A percentile compares a stretch with the other conserved stretches of the same genome.
These are phyloP conservation scores for Pontederia paniculata DNA, from an alignment of 176 grass and related monocot species.

Conservation along the genomic window DNA sequence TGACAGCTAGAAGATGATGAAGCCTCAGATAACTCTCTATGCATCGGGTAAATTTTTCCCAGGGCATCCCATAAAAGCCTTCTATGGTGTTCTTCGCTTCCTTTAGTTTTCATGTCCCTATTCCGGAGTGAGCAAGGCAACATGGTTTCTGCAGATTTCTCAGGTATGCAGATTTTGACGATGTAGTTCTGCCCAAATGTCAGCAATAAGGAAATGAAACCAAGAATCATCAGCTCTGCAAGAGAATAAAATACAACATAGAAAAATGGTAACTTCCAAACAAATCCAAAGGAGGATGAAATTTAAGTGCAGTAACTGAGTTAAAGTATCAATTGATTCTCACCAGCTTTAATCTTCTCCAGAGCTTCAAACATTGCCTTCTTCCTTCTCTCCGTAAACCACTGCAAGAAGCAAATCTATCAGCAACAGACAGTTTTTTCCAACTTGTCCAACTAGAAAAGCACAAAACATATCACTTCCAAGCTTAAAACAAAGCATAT, in stretches of 20 bases:
- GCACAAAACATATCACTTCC: neutral
- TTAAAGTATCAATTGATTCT: neutral
- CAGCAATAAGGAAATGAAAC: constrained; percentile 85
- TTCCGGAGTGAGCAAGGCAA: constrained; percentile 38
- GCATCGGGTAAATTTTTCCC: neutral
- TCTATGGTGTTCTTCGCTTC: neutral
- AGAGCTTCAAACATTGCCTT: constrained; percentile 51
- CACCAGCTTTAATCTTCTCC: constrained; percentile 83
- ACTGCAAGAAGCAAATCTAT: constrained; percentile 25
- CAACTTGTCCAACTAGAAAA: neutral
- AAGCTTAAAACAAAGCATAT: neutral
- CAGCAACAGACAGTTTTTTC: neutral
- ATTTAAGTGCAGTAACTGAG: neutral
- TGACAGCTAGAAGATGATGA: neutral
- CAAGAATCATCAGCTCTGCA: constrained; percentile 78
- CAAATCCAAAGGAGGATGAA: neutral
- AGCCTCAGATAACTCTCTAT: neutral
- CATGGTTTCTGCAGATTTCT: constrained; percentile 56
- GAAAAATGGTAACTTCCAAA: neutral
- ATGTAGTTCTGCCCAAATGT: constrained; percentile 86
- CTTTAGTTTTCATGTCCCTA: neutral
- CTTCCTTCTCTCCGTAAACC: constrained; percentile 52
- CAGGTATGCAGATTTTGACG: constrained; percentile 68
- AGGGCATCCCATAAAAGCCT: neutral
- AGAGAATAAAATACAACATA: neutral